Evolutionary conservation across 2,329 filamentous ascomycete species (phyloP), one percentile per base, ranked within the genome.

Genomic region (Sarocladiaceae sp.): DNA sequence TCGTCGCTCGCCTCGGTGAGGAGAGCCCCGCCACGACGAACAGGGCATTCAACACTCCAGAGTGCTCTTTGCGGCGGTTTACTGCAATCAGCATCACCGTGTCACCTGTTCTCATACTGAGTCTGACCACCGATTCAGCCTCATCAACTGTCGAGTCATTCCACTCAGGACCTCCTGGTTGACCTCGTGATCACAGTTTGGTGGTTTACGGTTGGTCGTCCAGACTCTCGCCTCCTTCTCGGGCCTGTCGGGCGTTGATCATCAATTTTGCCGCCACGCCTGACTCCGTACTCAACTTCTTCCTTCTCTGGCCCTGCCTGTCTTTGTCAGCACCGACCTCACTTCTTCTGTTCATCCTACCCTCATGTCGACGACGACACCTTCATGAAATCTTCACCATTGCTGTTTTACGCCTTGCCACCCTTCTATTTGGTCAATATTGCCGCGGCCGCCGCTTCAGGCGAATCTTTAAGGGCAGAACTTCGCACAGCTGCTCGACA

Each of bases 61-160:
- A 28, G n/a, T 33, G 18, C 39, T 28, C 15, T 47, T 44, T 26
- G 12, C 25, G 4, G 49, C 54, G 53, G 52, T 52, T 44, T 55
- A 49, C 52, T 50, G 52, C 49, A 17, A 29, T 48, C 44, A 31
- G 44, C 44, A 22, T 48, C 28, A 22, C 28, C 40, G 44, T 33
- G 26, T 48, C 28, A 48, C 44, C 40, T 12, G n/a, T 25, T 11
- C 5, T 26, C 22, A 6, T 13, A 11, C 5, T 48, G 15, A n/a
- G 44, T 48, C 44, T 48, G 44, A 48, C 44, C 25, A 48, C 44
- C 44, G 44, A 12, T 11, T 33, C 44, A 31, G 44, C 44, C 44
- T 48, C 44, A 22, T 33, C 44, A 22, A 31, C n/a, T 5, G 12
- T n/a, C 44, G 44, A 48, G 44, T 48, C 44, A 48, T 22, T 48